Conservation (phyloP, 176 grass and related monocot species). For the Thinopyrum elongatum region DNA sequence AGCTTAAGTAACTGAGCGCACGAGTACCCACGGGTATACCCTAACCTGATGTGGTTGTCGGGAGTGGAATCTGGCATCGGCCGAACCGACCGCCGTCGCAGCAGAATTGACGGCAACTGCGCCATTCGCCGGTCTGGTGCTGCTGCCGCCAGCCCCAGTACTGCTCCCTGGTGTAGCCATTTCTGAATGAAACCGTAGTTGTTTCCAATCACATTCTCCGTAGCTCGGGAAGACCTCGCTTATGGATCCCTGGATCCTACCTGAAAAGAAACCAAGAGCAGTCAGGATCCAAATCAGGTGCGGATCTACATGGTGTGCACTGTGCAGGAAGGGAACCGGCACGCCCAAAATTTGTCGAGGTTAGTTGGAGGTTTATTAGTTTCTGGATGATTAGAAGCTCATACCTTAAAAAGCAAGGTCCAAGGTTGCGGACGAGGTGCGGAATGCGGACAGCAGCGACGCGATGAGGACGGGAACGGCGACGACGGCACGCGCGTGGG, state of each 20-base stretch:
- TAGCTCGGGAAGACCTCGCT: slow-evolving; percentile 6
- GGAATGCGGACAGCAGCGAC: not conserved
- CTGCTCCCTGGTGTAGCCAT: slow-evolving; percentile 46
- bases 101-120: slow-evolving; percentile 61
- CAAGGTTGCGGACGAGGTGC: not conserved
- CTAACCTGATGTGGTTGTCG: slow-evolving; percentile 50
- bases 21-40: slow-evolving; percentile 47
- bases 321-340: not conserved
- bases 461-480: not conserved
- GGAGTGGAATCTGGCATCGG: slow-evolving; percentile 55
- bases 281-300: slow-evolving; percentile 32
- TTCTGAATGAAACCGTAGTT: slow-evolving; percentile 11
- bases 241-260: slow-evolving; percentile 32
- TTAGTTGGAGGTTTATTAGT: not conserved
- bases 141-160: slow-evolving; percentile 30
- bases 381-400: not conserved
- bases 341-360: not conserved
- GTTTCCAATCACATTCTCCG: slow-evolving; percentile 35
- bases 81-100: slow-evolving; percentile 48
- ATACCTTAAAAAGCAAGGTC: not conserved
- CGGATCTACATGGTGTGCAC: not conserved
- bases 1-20: slow-evolving; percentile 19
- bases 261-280: slow-evolving; percentile 8
- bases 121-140: slow-evolving; percentile 36
- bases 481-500: not conserved